A percentile compares a stretch with the other conserved stretches of the same genome.
These are phyloP conservation scores for Nematocida homosporus DNA, from an alignment of 371 early-diverging fungal genomes.

Conservation along the genomic window DNA sequence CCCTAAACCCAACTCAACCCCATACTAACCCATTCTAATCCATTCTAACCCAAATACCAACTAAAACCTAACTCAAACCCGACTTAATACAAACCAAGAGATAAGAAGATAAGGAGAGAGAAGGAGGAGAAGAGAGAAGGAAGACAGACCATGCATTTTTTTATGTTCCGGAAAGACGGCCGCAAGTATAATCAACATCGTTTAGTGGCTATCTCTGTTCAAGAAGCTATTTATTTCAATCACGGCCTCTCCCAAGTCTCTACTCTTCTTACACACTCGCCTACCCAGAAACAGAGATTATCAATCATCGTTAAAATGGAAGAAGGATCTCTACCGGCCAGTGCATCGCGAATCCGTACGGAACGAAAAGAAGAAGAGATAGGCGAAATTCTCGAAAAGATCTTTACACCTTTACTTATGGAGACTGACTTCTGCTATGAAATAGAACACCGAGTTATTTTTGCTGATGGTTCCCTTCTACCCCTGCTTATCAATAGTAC, in stretches of 20 bases:
- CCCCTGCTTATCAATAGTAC: slow-evolving; percentile 30
- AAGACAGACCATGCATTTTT: not conserved
- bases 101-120: no score
- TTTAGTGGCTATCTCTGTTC: not conserved
- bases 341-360: not conserved
- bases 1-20: no score
- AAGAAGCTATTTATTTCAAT: not conserved
- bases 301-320: not conserved
- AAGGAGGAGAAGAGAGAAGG: not conserved
- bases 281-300: slow-evolving; percentile 18
- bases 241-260: slow-evolving; percentile 18
- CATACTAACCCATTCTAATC: no score
- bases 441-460: not conserved
- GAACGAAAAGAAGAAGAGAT: slow-evolving; percentile 20
- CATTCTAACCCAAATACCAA: no score
- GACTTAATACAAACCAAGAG: no score
- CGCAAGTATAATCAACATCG: slow-evolving; percentile 21
- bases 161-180: slow-evolving; percentile 42
- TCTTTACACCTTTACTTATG: slow-evolving; percentile 14
- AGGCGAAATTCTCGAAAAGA: not conserved
- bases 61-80: no score
- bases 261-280: not conserved
- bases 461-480: slow-evolving; percentile 30
- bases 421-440: slow-evolving; percentile 10
- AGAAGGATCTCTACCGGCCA: not conserved